Evolutionary conservation across 805 yeast species (phyloP).

Genomic region (Komagataella phaffii): DNA sequence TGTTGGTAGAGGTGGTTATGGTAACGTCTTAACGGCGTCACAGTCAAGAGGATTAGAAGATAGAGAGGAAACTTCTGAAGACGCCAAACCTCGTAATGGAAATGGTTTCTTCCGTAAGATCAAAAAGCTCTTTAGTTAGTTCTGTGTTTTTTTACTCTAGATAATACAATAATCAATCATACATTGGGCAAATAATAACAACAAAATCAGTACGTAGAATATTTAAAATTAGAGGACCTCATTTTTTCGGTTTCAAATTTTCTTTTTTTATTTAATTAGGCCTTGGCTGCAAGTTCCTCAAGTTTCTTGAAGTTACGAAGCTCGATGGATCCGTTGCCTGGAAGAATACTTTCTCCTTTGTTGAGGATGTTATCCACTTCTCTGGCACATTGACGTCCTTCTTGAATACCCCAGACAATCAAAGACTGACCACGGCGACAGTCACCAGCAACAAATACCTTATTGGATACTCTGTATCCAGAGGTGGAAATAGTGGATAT

Average conservation of each 20-base stretch:
- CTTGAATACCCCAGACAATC: conserved; percentile 99
- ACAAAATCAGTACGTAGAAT: not conserved
- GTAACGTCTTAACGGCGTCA: conserved; percentile 1
- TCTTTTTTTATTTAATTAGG: conserved; percentile 12
- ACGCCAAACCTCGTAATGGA: not conserved
- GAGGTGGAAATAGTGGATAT: conserved; percentile 47
- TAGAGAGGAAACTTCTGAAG: not conserved
- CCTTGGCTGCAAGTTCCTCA: conserved; percentile 62
- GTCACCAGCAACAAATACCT: conserved; percentile 92
- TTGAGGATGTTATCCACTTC: conserved; percentile 66
- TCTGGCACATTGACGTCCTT: conserved; percentile 97
- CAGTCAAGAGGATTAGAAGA: not conserved
- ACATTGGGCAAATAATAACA: not conserved
- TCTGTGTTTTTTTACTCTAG: not conserved
- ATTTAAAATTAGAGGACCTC: not conserved
- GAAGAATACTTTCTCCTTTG: conserved; percentile 69
- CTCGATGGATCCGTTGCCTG: conserved; percentile 89
- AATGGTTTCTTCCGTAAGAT: conserved; percentile 1
- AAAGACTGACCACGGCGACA: conserved; percentile 98
- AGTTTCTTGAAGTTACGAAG: conserved; percentile 68
- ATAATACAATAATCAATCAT: not conserved
- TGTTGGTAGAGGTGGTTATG: conserved; percentile 4
- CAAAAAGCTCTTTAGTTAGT: conserved; percentile 1
- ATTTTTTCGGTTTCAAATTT: not conserved
- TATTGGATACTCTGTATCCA: conserved; percentile 51